A percentile compares a stretch with the other conserved stretches of the same genome.
Conservation (phyloP, 2,329 filamentous ascomycete genomes). For the Epichloe glyceriae region DNA sequence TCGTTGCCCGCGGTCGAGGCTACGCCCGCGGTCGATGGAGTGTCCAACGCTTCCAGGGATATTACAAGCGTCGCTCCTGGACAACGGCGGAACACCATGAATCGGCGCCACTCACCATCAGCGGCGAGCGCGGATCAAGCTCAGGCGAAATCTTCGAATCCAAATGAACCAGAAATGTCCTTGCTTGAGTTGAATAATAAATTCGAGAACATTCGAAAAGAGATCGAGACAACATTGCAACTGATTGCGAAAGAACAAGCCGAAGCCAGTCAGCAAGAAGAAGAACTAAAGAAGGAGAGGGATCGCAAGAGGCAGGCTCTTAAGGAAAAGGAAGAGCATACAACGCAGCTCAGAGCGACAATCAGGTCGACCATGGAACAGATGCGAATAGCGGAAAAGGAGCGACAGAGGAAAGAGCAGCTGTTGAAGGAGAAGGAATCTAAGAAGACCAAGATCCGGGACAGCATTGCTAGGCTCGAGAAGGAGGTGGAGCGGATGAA, state of each 20-base stretch:
- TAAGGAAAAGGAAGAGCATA: slow-evolving; percentile 85
- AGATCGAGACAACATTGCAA: slow-evolving; percentile 66
- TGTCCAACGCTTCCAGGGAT: slow-evolving; percentile 52
- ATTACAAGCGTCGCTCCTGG: slow-evolving; percentile 30
- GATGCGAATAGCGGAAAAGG: slow-evolving; percentile 69
- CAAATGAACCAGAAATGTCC: slow-evolving; percentile 48
- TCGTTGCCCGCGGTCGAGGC: slow-evolving; percentile 48
- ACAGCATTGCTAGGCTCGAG: slow-evolving; percentile 57
- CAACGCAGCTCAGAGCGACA: slow-evolving; percentile 69
- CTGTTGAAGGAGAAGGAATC: slow-evolving; percentile 53
- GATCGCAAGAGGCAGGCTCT: slow-evolving; percentile 65
- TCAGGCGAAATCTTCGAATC: slow-evolving; percentile 29
- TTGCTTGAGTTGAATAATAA: slow-evolving; percentile 69
- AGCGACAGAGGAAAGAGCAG: slow-evolving; percentile 66
- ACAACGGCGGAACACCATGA: slow-evolving; percentile 43
- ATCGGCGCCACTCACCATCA: slow-evolving; percentile 63
- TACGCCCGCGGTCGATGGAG: slow-evolving; percentile 46
- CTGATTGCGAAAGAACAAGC: slow-evolving; percentile 60
- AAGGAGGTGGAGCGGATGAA: slow-evolving; percentile 48
- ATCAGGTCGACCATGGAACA: slow-evolving; percentile 68
- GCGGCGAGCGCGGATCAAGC: slow-evolving; percentile 42
- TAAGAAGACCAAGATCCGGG: slow-evolving; percentile 55
- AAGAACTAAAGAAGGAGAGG: slow-evolving; percentile 62
- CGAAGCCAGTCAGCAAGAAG: slow-evolving; percentile 52
- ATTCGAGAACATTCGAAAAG: slow-evolving; percentile 66